Evolutionary conservation across 768 basidiomycete genomes (phyloP), one percentile per base, ranked within the genome.

Genomic region (Lentinus brumalis): DNA sequence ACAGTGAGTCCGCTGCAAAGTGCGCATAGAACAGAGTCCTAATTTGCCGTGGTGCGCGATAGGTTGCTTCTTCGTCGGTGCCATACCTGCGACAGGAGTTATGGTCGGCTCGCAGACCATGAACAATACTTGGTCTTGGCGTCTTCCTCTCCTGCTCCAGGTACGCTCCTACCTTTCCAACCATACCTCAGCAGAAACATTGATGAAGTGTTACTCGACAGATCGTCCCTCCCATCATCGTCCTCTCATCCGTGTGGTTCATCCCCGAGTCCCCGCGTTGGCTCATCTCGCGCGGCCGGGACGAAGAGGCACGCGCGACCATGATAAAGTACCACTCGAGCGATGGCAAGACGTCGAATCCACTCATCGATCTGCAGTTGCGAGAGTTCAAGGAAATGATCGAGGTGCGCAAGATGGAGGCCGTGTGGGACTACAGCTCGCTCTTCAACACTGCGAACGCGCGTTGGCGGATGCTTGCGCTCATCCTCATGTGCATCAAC

Each of bases 131-230:
- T 92, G 88, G 89, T 76, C 89, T 16, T 95, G 92, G 92, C 87
- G 94, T 68, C 77, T 92, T 53, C 91, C 91, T 26, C 91, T 89
- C 12, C 71, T 83, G 35, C 77, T 92, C 18, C 90, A 94, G 75
- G 87, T 41, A 35, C 38, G 12, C 11, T 16, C 39, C 2, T 16
- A 38, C 38, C 18, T 35, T 41, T 4, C 10, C 39, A n/a, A n/a
- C 38, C 14, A 26, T n/a, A n/a, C n/a, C n/a, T n/a, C n/a, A n/a
- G n/a, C 26, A 5, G 16, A 15, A 26, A 21, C 38, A 14, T 5
- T 7, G n/a, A 52, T 15, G 1, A n/a, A 6, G 21, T 9, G 8
- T 9, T 9, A 9, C 21, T 15, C 30, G 21, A 8, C 46, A 49
- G 52, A 41, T 55, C 29, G 15, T 45, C 42, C 53, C 53, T 2